Evolutionary conservation across 169 alveolate species (phyloP).

Genomic region (Babesia sp.): DNA sequence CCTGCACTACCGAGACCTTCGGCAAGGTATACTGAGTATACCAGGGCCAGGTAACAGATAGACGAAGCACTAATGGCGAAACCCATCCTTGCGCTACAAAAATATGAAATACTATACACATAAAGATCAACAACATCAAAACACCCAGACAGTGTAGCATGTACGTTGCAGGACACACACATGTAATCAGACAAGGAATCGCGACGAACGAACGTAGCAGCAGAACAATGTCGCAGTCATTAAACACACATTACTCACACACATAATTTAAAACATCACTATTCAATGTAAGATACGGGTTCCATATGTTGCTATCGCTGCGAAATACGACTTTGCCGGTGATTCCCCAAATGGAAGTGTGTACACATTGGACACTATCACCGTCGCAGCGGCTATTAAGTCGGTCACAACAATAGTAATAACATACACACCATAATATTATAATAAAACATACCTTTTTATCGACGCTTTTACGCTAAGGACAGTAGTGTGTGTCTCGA

Average conservation of each 20-base stretch:
- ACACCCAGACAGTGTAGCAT: too few species aligned
- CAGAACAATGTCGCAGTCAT: too few species aligned
- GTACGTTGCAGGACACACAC: too few species aligned
- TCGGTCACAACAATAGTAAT: neutral
- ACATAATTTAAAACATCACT: too few species aligned
- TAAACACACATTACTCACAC: too few species aligned
- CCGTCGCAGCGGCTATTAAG: neutral
- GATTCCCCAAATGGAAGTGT: neutral
- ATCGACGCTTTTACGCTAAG: neutral
- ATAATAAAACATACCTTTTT: neutral
- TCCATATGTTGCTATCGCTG: too few species aligned
- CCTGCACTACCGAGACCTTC: neutral
- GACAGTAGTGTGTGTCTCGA: constrained; percentile 6
- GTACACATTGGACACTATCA: neutral
- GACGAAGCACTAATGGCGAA: neutral
- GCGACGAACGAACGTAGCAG: too few species aligned
- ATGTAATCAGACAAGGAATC: too few species aligned
- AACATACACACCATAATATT: neutral
- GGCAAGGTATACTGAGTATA: neutral
- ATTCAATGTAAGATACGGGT: too few species aligned
- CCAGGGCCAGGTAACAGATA: neutral
- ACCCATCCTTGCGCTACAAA: constrained; percentile 15
- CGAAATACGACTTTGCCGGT: too few species aligned
- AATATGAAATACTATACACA: too few species aligned
- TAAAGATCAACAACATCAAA: too few species aligned